Percentiles rank a stretch among this genome's conserved stretches.
Evolutionary conservation across 352 stramenopile species (phyloP).

Genomic region (Phytophthora sp.): DNA sequence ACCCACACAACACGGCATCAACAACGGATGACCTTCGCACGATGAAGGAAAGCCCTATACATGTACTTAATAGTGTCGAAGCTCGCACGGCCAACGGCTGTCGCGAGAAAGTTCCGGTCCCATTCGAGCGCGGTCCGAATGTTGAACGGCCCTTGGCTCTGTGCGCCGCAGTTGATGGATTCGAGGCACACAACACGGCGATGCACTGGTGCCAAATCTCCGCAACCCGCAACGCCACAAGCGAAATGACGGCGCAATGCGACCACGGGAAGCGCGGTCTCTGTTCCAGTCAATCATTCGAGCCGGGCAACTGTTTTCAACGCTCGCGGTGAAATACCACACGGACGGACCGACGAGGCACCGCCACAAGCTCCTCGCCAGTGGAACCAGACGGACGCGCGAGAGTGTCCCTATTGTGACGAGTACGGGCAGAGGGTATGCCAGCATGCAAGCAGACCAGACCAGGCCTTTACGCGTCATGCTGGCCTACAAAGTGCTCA

Average conservation of each 20-base stretch:
- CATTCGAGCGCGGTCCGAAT: slow-evolving; percentile 11
- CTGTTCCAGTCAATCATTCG: slow-evolving; percentile 4
- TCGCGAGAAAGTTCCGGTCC: slow-evolving; percentile 8
- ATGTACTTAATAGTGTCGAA: too few relatives aligned
- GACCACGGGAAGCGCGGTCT: slow-evolving; percentile 6
- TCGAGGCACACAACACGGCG: slow-evolving; percentile 22
- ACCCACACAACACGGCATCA: not conserved
- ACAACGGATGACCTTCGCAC: not conserved
- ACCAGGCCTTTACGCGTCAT: too few relatives aligned
- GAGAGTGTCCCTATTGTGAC: too few relatives aligned
- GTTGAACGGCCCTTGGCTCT: slow-evolving; percentile 23
- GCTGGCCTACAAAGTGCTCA: too few relatives aligned
- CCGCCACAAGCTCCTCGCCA: slow-evolving; percentile 25
- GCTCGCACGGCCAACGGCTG: slow-evolving; percentile 15
- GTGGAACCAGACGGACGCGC: too few relatives aligned
- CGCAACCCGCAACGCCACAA: slow-evolving; percentile 1
- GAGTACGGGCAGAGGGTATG: too few relatives aligned
- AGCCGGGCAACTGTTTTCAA: slow-evolving; percentile 27
- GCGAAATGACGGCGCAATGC: slow-evolving; percentile 15
- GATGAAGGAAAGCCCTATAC: too few relatives aligned
- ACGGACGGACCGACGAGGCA: slow-evolving; percentile 13
- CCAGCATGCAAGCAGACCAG: too few relatives aligned
- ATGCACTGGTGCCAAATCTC: too few relatives aligned
- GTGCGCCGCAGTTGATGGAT: slow-evolving; percentile 14
- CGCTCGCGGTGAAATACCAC: slow-evolving; percentile 27